phyloP scores from a whole-genome alignment of 2,329 filamentous ascomycete species.

The Apiospora pterosperma region DNA sequence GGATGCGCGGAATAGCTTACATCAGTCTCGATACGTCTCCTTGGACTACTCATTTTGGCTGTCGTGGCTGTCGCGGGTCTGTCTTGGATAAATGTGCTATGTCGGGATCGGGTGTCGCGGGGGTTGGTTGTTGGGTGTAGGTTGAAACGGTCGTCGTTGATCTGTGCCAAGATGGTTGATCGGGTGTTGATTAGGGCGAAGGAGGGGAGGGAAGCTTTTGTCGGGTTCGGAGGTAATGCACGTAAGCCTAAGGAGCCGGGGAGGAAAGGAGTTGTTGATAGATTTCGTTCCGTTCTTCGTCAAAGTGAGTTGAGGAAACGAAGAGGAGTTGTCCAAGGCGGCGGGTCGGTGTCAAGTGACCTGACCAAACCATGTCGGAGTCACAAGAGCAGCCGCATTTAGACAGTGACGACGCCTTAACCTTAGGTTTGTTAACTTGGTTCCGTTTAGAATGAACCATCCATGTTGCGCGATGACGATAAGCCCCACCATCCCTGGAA shows the following conservation, averaged over 20 bases:
- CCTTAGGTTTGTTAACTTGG: neutral
- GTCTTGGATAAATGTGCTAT: neutral
- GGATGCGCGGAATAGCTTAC: slow-evolving; percentile 17
- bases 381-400: neutral
- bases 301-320: neutral
- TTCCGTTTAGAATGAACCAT: neutral
- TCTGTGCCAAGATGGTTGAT: neutral
- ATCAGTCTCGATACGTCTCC: slow-evolving; percentile 31
- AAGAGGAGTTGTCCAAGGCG: neutral
- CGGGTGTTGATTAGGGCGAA: neutral
- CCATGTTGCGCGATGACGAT: neutral
- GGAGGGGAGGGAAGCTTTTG: neutral
- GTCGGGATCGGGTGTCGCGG: neutral
- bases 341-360: neutral
- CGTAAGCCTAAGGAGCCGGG: neutral
- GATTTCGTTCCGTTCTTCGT: neutral
- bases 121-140: neutral
- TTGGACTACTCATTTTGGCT: slow-evolving; percentile 28
- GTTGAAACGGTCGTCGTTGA: neutral
- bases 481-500: neutral
- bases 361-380: neutral
- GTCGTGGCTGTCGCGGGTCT: neutral
- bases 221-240: neutral
- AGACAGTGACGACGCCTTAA: slow-evolving; percentile 1
- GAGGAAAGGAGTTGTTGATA: neutral